Evolutionary conservation across 2,329 filamentous ascomycete genomes (phyloP).

Genomic region (Xylariaceae sp.): DNA sequence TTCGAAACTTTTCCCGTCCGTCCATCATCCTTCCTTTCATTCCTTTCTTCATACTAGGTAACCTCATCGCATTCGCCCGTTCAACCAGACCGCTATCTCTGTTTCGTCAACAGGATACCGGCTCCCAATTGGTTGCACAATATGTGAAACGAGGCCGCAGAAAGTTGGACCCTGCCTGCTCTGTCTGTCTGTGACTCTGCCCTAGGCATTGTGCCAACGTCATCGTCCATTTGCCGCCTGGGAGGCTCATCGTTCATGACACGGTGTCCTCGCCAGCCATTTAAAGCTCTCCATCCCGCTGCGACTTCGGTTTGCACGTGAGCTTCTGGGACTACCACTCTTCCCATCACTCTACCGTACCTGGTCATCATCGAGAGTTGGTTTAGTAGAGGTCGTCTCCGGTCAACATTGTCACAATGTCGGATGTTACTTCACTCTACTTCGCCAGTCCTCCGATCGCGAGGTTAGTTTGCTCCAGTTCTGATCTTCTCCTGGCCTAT

Average conservation of each 20-base stretch:
- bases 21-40: background rate
- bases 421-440: slow-evolving; percentile 38
- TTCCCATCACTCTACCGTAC: background rate
- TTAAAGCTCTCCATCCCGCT: background rate
- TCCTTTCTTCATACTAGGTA: background rate
- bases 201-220: slow-evolving; percentile 20
- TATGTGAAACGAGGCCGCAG: slow-evolving; percentile 27
- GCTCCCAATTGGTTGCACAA: slow-evolving; percentile 27
- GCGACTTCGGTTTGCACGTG: background rate
- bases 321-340: slow-evolving; percentile 1
- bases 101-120: slow-evolving; percentile 6
- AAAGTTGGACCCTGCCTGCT: slow-evolving; percentile 22
- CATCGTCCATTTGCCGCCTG: slow-evolving; percentile 18
- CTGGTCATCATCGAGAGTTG: background rate
- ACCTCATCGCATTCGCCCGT: background rate
- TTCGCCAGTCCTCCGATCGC: slow-evolving; percentile 38
- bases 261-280: slow-evolving; percentile 16
- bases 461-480: slow-evolving; percentile 32
- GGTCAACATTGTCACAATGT: slow-evolving; percentile 29
- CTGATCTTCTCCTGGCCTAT: background rate
- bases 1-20: background rate
- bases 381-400: background rate
- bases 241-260: slow-evolving; percentile 19
- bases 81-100: background rate
- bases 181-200: slow-evolving; percentile 15